Base-by-base conservation (phyloP, 2,329 filamentous ascomycete genomes). In the Botrytis paeoniae region DNA sequence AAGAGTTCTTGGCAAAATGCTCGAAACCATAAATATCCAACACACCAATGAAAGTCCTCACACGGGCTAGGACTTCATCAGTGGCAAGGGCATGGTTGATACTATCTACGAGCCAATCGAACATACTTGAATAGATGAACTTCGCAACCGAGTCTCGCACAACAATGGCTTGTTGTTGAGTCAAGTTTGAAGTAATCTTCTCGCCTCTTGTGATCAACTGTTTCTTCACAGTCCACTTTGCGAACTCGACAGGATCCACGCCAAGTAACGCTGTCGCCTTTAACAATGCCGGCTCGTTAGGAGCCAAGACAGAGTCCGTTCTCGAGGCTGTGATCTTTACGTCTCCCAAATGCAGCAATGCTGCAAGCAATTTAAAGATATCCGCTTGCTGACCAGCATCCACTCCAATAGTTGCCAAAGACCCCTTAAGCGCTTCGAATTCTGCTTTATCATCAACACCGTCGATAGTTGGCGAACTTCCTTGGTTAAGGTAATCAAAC, bases 21-120 rank as follows among this genome's bases (percentile, higher is more conserved):
- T 99, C 96, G 81, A 99, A 99, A 76, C 95, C 95, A 83, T 98
- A 98, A 78, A 99, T 99, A 93, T 99, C 96, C 76, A 99, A 89
- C 65, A 99, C 96, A 82, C 96, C 96, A 79, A 99, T 99, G 83
- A 99, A 99, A 2, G 93, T 95, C 72, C 86, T 89, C 73, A 97
- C 94, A 59, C 93, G 89, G 78, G 87, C 90, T 70, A 98, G 83
- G 54, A 98, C 93, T 76, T 95, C 92, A 62, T 97, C 92, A 1
- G 94, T 94, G 20, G 96, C 96, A 78, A 99, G 86, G 81, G 94
- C 95, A 78, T 86, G 86, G 84, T 99, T 99, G 85, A 97, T 98
- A 74, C 92, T 93, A 79, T 98, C 95, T n/a, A 99, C 96, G 37
- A 99, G 88, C 96, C 96, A 99, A 85, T 99, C 96, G 82, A 99